phyloP scores from a whole-genome alignment of 192 early-diverging fungal genomes.

The Dispira simplex region DNA sequence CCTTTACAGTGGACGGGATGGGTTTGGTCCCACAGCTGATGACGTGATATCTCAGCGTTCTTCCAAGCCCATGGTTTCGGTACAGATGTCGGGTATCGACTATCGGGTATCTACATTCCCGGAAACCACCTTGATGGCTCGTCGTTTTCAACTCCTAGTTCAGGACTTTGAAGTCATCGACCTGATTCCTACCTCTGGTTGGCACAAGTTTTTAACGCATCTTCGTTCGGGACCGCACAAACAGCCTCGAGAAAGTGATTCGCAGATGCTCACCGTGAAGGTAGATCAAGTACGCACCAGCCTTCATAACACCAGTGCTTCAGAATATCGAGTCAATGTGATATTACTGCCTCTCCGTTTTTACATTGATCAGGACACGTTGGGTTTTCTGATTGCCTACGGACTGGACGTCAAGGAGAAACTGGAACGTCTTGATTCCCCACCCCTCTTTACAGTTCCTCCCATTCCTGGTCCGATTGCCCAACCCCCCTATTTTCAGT shows the following conservation, averaged over 20 bases:
- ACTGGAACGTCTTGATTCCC: too few species aligned
- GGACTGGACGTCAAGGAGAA: too few species aligned
- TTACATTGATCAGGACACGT: conserved; percentile 87
- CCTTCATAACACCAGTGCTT: conserved; percentile 4
- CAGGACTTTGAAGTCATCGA: conserved; percentile 63
- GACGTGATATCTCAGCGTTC: not conserved
- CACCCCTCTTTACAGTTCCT: too few species aligned
- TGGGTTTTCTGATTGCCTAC: conserved; percentile 33
- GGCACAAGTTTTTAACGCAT: conserved; percentile 63
- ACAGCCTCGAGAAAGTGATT: conserved; percentile 38
- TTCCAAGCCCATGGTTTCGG: conserved; percentile 20
- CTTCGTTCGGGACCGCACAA: conserved; percentile 35
- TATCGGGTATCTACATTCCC: conserved; percentile 38
- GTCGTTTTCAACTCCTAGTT: conserved; percentile 30
- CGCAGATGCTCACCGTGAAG: conserved; percentile 47
- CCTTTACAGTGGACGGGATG: conserved; percentile 54
- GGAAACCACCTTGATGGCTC: conserved; percentile 23
- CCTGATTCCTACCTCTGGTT: conserved; percentile 51
- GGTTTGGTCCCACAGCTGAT: conserved; percentile 14
- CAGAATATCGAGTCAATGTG: conserved; percentile 28
- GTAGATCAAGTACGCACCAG: conserved; percentile 40
- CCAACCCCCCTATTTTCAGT: conserved; percentile 27
- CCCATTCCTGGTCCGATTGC: too few species aligned
- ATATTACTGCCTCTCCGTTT: conserved; percentile 65
- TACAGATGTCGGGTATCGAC: conserved; percentile 32